Evolutionary conservation across 2,329 filamentous ascomycete genomes (phyloP).

Genomic region (Neoarthrinium moseri): DNA sequence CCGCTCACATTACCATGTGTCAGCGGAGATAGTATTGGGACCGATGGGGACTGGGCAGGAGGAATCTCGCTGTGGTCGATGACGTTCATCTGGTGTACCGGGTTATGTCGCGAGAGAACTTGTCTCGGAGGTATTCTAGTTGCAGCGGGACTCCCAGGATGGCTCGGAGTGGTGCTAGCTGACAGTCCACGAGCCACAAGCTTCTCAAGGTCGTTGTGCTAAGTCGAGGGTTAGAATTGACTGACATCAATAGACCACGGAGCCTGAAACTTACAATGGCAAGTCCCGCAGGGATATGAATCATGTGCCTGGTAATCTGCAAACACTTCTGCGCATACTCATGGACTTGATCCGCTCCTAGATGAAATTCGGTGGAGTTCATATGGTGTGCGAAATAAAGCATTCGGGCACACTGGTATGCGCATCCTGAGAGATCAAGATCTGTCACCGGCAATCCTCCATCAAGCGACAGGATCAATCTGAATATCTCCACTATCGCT

Average conservation of each 20-base stretch:
- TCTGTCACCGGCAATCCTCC: conserved; percentile 52
- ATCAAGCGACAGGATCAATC: conserved; percentile 48
- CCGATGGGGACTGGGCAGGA: conserved; percentile 23
- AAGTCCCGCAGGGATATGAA: conserved; percentile 48
- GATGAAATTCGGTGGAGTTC: conserved; percentile 38
- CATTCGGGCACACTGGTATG: conserved; percentile 54
- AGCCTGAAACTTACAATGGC: conserved; percentile 38
- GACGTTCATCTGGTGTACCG: conserved; percentile 27
- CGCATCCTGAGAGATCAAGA: conserved; percentile 53
- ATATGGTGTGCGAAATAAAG: conserved; percentile 50
- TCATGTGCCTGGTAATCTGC: conserved; percentile 49
- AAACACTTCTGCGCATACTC: conserved; percentile 52
- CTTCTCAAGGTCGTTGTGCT: conserved; percentile 47
- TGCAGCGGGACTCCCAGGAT: conserved; percentile 27
- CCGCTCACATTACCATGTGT: conserved; percentile 6
- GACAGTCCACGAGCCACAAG: conserved; percentile 45
- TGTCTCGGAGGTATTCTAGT: conserved; percentile 20
- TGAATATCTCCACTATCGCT: conserved; percentile 56
- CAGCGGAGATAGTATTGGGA: conserved; percentile 22
- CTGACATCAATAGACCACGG: background rate
- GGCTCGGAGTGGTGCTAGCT: conserved; percentile 26
- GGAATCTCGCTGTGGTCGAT: conserved; percentile 28
- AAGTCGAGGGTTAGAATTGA: conserved; percentile 19
- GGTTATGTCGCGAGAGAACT: conserved; percentile 22
- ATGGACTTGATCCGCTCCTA: conserved; percentile 43